Evolutionary conservation across 495 filamentous ascomycete species (phyloP).

Genomic region (Stereocaulon alpinum): DNA sequence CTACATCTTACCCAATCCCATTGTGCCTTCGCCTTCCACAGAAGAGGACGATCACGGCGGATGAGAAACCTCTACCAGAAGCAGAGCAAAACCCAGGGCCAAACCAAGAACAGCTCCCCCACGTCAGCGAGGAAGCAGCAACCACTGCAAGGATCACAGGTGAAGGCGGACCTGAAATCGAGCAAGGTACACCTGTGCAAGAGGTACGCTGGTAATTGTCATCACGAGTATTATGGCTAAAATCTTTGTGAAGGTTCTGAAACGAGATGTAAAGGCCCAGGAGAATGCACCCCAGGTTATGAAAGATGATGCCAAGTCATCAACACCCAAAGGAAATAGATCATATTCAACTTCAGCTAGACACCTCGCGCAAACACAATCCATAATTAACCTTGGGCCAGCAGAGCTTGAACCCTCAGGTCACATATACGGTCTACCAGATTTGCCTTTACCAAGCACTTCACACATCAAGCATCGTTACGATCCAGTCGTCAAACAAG

Average conservation of each 20-base stretch:
- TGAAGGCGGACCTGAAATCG: conserved; percentile 44
- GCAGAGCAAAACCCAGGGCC: conserved; percentile 33
- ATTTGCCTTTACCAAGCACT: conserved; percentile 42
- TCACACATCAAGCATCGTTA: conserved; percentile 63
- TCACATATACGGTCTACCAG: conserved; percentile 65
- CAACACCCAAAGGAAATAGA: conserved; percentile 35
- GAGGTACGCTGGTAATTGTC: conserved; percentile 40
- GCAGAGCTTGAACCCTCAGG: conserved; percentile 35
- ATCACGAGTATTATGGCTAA: conserved; percentile 8
- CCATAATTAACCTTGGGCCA: conserved; percentile 33
- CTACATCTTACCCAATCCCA: neutral
- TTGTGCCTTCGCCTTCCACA: conserved; percentile 16
- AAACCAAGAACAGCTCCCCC: conserved; percentile 45
- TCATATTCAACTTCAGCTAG: conserved; percentile 49
- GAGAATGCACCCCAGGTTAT: conserved; percentile 61
- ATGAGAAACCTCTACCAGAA: conserved; percentile 35
- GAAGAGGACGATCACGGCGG: conserved; percentile 22
- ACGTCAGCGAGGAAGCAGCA: conserved; percentile 57
- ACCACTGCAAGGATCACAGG: conserved; percentile 46
- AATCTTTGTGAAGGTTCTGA: conserved; percentile 43
- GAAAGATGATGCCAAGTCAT: conserved; percentile 42
- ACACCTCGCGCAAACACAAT: conserved; percentile 25
- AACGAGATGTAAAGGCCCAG: conserved; percentile 49
- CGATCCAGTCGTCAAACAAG: conserved; percentile 68
- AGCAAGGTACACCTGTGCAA: conserved; percentile 54